Conservation (phyloP, 257 asterid genomes). For the Sherardia arvensis region DNA sequence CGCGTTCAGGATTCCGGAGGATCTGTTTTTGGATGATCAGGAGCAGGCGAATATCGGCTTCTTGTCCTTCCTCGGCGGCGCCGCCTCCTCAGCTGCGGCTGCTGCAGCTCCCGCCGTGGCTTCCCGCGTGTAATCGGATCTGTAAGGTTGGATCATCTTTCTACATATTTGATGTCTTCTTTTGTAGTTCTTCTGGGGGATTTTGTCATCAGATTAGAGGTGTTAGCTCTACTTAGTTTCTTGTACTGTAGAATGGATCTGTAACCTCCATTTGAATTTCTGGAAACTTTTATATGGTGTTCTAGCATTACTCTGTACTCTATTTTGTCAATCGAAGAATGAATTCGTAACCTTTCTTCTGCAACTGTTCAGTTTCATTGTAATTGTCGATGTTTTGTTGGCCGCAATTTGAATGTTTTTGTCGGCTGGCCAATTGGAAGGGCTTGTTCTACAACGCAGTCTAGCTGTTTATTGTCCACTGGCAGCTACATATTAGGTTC, state of each 20-base stretch:
- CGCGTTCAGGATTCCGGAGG: slow-evolving; percentile 78
- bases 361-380: neutral
- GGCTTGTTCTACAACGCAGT: neutral
- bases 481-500: neutral
- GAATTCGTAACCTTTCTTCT: no score
- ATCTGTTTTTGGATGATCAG: slow-evolving; percentile 74
- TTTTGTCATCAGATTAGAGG: slow-evolving; percentile 9
- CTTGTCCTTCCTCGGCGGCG: slow-evolving; percentile 68
- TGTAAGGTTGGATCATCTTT: slow-evolving; percentile 10
- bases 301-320: neutral
- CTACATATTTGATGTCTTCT: slow-evolving; percentile 5
- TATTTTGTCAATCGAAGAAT: neutral
- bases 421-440: neutral
- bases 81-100: slow-evolving; percentile 65
- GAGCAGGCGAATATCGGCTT: slow-evolving; percentile 58
- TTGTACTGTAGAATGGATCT: slow-evolving; percentile 25
- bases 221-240: slow-evolving; percentile 14
- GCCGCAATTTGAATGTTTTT: neutral
- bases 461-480: neutral
- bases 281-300: neutral
- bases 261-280: slow-evolving; percentile 7
- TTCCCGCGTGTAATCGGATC: slow-evolving; percentile 40
- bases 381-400: neutral
- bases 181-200: slow-evolving; percentile 9
- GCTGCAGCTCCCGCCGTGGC: slow-evolving; percentile 67